These are phyloP conservation scores for Rhodotorula paludigena DNA, from an alignment of 768 basidiomycete genomes.

Conservation along the genomic window DNA sequence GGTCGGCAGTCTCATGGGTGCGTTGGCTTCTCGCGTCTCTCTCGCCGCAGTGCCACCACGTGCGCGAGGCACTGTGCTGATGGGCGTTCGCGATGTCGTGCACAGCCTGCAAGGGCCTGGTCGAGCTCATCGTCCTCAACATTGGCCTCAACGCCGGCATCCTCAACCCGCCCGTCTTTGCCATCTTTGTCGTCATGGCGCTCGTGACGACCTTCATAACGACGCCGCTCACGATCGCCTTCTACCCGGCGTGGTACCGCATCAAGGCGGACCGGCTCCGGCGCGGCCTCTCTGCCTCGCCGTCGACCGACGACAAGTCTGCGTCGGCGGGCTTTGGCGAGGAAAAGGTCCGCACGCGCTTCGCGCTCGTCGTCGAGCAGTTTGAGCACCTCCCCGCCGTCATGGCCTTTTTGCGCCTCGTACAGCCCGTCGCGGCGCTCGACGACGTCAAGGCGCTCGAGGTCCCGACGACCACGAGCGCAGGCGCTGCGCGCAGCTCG, in stretches of 20 bases:
- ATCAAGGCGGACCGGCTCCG: slow-evolving; percentile 49
- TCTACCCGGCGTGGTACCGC: slow-evolving; percentile 61
- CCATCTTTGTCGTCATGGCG: slow-evolving; percentile 42
- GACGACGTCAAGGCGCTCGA: not conserved
- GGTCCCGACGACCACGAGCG: not conserved
- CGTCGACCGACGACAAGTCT: not conserved
- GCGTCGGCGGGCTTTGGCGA: not conserved
- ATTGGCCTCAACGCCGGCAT: slow-evolving; percentile 73
- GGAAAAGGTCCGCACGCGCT: slow-evolving; percentile 51
- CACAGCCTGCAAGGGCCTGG: slow-evolving; percentile 57
- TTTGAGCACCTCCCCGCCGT: slow-evolving; percentile 82
- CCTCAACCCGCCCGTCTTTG: slow-evolving; percentile 60
- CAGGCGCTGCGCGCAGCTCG: not conserved
- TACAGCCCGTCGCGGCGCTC: slow-evolving; percentile 14
- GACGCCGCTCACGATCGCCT: slow-evolving; percentile 70
- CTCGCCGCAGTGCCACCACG: too few species aligned
- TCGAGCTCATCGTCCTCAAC: slow-evolving; percentile 88
- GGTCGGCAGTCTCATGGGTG: slow-evolving; percentile 72
- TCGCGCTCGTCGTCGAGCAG: slow-evolving; percentile 82
- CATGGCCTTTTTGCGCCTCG: slow-evolving; percentile 73
- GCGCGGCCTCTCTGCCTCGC: not conserved
- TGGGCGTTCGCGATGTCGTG: too few species aligned
- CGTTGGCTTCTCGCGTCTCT: not conserved
- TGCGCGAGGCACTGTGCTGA: too few species aligned
- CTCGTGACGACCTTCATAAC: slow-evolving; percentile 70